Evolutionary conservation across 805 yeast species (phyloP).

Genomic region (Starmerella tilneyi): DNA sequence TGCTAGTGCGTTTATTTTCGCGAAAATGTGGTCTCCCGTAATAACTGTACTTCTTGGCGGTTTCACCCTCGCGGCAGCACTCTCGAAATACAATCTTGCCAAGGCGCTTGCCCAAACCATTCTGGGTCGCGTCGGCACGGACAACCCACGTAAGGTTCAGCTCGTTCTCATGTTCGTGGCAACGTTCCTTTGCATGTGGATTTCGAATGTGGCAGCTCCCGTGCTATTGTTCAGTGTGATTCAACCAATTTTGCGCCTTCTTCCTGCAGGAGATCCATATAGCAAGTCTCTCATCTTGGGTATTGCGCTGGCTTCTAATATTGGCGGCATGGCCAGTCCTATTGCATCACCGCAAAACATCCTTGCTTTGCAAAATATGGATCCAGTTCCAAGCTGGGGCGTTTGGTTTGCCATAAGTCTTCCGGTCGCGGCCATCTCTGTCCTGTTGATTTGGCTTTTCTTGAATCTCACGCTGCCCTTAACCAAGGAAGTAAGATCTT

Average conservation of each 20-base stretch:
- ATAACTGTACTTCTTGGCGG: slow-evolving; percentile 87
- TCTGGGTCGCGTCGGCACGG: slow-evolving; percentile 72
- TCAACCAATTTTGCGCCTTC: slow-evolving; percentile 76
- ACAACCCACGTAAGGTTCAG: slow-evolving; percentile 59
- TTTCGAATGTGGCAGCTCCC: slow-evolving; percentile 94
- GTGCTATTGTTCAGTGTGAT: slow-evolving; percentile 83
- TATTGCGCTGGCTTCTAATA: slow-evolving; percentile 81
- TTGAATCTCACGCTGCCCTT: slow-evolving; percentile 50
- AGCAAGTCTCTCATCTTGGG: slow-evolving; percentile 80
- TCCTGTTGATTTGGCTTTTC: slow-evolving; percentile 62
- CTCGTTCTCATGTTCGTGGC: slow-evolving; percentile 80
- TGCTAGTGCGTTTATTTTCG: slow-evolving; percentile 68
- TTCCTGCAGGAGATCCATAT: slow-evolving; percentile 67
- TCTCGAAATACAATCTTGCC: slow-evolving; percentile 84
- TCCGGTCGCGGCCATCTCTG: slow-evolving; percentile 60
- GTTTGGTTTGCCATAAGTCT: slow-evolving; percentile 85
- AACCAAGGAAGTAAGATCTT: slow-evolving; percentile 40
- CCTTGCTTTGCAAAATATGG: slow-evolving; percentile 79
- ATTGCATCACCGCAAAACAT: slow-evolving; percentile 95
- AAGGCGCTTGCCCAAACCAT: slow-evolving; percentile 74
- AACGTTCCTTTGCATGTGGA: slow-evolving; percentile 84
- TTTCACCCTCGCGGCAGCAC: slow-evolving; percentile 86
- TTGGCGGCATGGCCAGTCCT: slow-evolving; percentile 97
- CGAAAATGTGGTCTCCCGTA: slow-evolving; percentile 92
- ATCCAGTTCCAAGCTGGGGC: slow-evolving; percentile 75